These are phyloP conservation scores for Whalleya microplaca DNA, from an alignment of 2,329 filamentous ascomycete genomes.

Conservation along the genomic window DNA sequence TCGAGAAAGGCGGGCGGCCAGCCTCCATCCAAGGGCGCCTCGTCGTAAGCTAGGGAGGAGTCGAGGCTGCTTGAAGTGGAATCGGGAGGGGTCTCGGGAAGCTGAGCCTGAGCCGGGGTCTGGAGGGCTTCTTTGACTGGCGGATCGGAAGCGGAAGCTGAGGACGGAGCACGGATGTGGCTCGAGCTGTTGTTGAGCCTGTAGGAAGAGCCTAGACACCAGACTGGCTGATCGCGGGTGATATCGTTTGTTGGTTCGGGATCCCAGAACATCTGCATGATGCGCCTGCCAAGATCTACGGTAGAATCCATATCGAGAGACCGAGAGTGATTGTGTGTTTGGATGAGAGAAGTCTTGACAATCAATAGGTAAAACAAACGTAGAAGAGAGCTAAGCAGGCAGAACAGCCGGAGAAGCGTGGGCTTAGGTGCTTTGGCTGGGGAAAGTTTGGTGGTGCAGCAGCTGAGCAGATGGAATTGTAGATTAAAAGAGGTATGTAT, in stretches of 20 bases:
- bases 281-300: slow-evolving; percentile 76
- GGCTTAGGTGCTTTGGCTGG: not conserved
- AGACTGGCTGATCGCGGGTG: slow-evolving; percentile 69
- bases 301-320: slow-evolving; percentile 43
- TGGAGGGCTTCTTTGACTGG: slow-evolving; percentile 17
- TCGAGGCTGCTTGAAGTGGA: slow-evolving; percentile 56
- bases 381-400: not conserved
- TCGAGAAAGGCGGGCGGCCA: slow-evolving; percentile 88
- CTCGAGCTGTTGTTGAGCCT: slow-evolving; percentile 42
- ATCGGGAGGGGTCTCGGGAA: slow-evolving; percentile 51
- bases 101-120: slow-evolving; percentile 35
- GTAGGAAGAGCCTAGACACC: slow-evolving; percentile 72
- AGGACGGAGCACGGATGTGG: slow-evolving; percentile 20
- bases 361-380: slow-evolving; percentile 3
- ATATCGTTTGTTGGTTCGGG: slow-evolving; percentile 83
- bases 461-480: not conserved
- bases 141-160: slow-evolving; percentile 18
- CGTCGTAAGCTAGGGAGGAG: slow-evolving; percentile 54
- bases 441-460: too few species aligned
- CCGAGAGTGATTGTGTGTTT: not conserved
- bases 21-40: slow-evolving; percentile 53
- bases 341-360: too few species aligned
- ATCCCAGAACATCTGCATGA: slow-evolving; percentile 92
- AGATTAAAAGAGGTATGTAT: not conserved
- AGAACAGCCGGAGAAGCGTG: not conserved